These are phyloP conservation scores for Suaeda aralocaspica DNA, from an alignment of 148 eudicot genomes.

Conservation along the genomic window DNA sequence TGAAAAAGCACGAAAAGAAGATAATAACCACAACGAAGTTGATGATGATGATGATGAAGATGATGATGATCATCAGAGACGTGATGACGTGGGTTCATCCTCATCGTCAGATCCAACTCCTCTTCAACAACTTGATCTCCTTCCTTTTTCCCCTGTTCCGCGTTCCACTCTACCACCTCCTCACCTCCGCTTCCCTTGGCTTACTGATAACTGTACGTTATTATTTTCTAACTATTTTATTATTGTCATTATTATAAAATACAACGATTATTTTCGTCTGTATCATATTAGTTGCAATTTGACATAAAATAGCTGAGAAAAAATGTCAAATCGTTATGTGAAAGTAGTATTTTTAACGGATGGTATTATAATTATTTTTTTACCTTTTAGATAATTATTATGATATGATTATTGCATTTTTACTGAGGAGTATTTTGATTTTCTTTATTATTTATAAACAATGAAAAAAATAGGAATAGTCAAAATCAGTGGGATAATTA, in stretches of 20 bases:
- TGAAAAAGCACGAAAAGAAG: conserved; percentile 5
- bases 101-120: conserved; percentile 27
- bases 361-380: no score
- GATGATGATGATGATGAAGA: not conserved
- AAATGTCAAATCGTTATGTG: no score
- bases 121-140: conserved; percentile 31
- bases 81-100: conserved; percentile 22
- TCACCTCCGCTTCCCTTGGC: conserved; percentile 35
- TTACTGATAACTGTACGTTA: conserved; percentile 27
- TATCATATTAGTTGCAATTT: no score
- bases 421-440: no score
- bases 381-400: not conserved
- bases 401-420: not conserved
- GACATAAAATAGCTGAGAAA: no score
- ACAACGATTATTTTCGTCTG: no score
- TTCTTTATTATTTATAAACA: not conserved
- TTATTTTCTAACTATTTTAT: not conserved
- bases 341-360: no score
- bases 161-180: conserved; percentile 9
- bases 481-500: not conserved
- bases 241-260: not conserved
- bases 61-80: not conserved
- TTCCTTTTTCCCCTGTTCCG: conserved; percentile 29
- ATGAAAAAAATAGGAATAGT: not conserved
- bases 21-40: not conserved